A percentile compares a stretch with the other conserved stretches of the same genome.
These are phyloP conservation scores for Penicillium sp. DNA, from an alignment of 2,329 filamentous ascomycete genomes.

Conservation along the genomic window DNA sequence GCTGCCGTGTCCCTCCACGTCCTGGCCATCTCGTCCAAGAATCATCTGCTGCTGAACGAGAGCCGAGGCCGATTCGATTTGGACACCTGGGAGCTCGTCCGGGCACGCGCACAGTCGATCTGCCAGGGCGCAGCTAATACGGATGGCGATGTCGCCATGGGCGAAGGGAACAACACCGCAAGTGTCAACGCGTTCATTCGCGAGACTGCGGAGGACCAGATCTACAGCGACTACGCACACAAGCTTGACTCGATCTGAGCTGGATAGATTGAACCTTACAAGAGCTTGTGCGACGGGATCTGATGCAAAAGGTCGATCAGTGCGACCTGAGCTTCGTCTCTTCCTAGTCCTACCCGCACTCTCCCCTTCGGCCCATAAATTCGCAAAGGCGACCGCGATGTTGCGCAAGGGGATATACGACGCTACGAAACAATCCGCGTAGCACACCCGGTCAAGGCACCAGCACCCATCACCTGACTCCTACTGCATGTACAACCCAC, in stretches of 20 bases:
- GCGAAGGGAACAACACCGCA: constrained; percentile 42
- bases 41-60: constrained; percentile 74
- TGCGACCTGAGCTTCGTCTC: background rate
- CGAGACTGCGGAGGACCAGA: constrained; percentile 60
- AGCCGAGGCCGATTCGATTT: constrained; percentile 78
- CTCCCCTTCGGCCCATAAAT: no score
- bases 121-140: constrained; percentile 57
- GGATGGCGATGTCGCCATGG: constrained; percentile 47
- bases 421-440: constrained; percentile 1
- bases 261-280: background rate
- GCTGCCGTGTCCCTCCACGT: constrained; percentile 73
- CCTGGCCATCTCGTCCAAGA: constrained; percentile 75
- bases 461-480: constrained; percentile 15
- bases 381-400: background rate
- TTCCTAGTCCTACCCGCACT: no score
- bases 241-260: constrained; percentile 39
- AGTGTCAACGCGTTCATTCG: constrained; percentile 63
- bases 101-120: constrained; percentile 63
- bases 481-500: constrained; percentile 10
- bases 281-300: background rate
- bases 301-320: background rate
- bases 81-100: constrained; percentile 72
- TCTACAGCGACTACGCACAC: constrained; percentile 45
- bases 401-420: background rate
- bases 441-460: constrained; percentile 4